These are phyloP conservation scores for Malus domestica DNA, from an alignment of 306 rosid species.

Conservation along the genomic window ASM211411v1 NC_041790.1:1151001-1151500, in stretches of 20 bases:
- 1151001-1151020: background rate
- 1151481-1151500: conserved; percentile 12
- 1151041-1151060: conserved; percentile 45
- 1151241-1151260: background rate
- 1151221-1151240: background rate
- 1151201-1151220: background rate
- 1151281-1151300: background rate
- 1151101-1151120: conserved; percentile 80
- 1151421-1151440: conserved; percentile 94
- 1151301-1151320: background rate
- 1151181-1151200: background rate
- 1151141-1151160: conserved; percentile 75
- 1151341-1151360: background rate
- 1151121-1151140: conserved; percentile 74
- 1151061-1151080: conserved; percentile 59
- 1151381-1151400: conserved; percentile 50
- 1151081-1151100: conserved; percentile 83
- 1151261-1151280: background rate
- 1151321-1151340: background rate
- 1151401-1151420: conserved; percentile 53
- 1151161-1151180: conserved; percentile 39
- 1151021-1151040: conserved; percentile 12
- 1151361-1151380: conserved; percentile 32
- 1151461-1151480: conserved; percentile 53
- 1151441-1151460: conserved; percentile 99